Percentiles rank a stretch among this genome's conserved stretches.
Conservation (phyloP, 2,329 filamentous ascomycete genomes). For the Trichophyton verrucosum region DNA sequence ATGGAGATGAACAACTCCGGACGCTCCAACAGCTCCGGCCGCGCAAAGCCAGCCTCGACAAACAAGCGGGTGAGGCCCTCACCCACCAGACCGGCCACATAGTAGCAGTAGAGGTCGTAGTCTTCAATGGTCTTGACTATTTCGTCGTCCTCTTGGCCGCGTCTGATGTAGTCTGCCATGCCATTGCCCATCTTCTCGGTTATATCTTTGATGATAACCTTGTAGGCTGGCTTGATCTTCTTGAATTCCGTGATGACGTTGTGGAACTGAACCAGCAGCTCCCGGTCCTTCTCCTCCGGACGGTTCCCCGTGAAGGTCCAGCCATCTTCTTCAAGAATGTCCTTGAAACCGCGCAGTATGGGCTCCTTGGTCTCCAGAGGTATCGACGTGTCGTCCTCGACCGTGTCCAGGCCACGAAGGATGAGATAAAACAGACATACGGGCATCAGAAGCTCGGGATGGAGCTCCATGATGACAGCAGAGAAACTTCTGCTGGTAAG, state of each 20-base stretch:
- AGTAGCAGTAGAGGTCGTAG: slow-evolving; percentile 95
- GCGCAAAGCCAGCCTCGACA: slow-evolving; percentile 73
- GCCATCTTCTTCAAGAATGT: slow-evolving; percentile 65
- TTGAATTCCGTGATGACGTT: slow-evolving; percentile 75
- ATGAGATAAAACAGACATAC: slow-evolving; percentile 87
- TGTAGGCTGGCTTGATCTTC: slow-evolving; percentile 74
- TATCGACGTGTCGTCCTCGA: slow-evolving; percentile 97
- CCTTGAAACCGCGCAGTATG: slow-evolving; percentile 68
- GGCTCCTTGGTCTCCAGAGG: slow-evolving; percentile 70
- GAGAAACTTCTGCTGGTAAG: slow-evolving; percentile 87
- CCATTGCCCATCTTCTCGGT: slow-evolving; percentile 92
- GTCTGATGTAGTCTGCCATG: slow-evolving; percentile 90
- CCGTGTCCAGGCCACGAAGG: slow-evolving; percentile 87
- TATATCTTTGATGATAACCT: slow-evolving; percentile 81
- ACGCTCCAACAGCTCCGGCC: slow-evolving; percentile 66
- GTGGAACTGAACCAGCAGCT: slow-evolving; percentile 86
- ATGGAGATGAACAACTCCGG: slow-evolving; percentile 82
- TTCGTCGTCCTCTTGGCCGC: slow-evolving; percentile 65
- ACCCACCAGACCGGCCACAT: slow-evolving; percentile 95
- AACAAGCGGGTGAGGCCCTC: slow-evolving; percentile 87
- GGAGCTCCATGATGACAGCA: slow-evolving; percentile 87
- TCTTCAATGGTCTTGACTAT: slow-evolving; percentile 74
- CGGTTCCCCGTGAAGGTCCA: slow-evolving; percentile 85
- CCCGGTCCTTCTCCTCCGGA: slow-evolving; percentile 84
- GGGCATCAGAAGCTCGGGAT: slow-evolving; percentile 83